These are phyloP conservation scores for Massariosphaeria phaeospora DNA, from an alignment of 495 filamentous ascomycete species.

Conservation along the genomic window DNA sequence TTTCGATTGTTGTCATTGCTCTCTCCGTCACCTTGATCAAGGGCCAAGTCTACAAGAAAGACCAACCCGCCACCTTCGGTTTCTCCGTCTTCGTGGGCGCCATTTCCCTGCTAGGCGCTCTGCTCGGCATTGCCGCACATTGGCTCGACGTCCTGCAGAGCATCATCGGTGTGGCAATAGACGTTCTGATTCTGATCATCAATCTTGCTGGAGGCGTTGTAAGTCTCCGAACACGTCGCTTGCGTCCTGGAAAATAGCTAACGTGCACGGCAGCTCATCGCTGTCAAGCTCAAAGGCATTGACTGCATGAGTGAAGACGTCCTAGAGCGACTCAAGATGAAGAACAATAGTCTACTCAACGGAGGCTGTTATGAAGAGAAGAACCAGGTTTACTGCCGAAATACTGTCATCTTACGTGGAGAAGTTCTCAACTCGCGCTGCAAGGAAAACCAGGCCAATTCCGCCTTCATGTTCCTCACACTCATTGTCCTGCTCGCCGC, in stretches of 20 bases:
- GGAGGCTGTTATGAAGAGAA: conserved; percentile 6
- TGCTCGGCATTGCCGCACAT: conserved; percentile 7
- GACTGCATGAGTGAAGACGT: conserved; percentile 35
- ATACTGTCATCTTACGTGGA: neutral
- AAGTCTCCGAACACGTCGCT: conserved; percentile 35
- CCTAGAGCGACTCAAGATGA: neutral
- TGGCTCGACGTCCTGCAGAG: conserved; percentile 9
- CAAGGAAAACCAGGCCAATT: conserved; percentile 11
- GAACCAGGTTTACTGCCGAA: neutral
- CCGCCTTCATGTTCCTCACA: conserved; percentile 23
- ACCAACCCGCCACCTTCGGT: neutral
- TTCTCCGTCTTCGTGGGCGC: conserved; percentile 11
- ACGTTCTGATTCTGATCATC: neutral
- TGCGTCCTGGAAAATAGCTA: neutral
- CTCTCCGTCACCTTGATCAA: conserved; percentile 47
- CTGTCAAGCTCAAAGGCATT: conserved; percentile 41
- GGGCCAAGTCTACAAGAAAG: conserved; percentile 33
- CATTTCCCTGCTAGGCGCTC: neutral
- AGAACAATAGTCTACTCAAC: conserved; percentile 9
- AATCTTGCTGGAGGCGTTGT: conserved; percentile 52
- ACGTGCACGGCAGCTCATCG: conserved; percentile 42
- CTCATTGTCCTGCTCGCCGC: neutral
- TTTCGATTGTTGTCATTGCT: conserved; percentile 46
- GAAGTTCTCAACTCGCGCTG: conserved; percentile 7
- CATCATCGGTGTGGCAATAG: conserved; percentile 5